Conservation (phyloP, 2,329 filamentous ascomycete species). For the Akanthomyces lecanii region DNA sequence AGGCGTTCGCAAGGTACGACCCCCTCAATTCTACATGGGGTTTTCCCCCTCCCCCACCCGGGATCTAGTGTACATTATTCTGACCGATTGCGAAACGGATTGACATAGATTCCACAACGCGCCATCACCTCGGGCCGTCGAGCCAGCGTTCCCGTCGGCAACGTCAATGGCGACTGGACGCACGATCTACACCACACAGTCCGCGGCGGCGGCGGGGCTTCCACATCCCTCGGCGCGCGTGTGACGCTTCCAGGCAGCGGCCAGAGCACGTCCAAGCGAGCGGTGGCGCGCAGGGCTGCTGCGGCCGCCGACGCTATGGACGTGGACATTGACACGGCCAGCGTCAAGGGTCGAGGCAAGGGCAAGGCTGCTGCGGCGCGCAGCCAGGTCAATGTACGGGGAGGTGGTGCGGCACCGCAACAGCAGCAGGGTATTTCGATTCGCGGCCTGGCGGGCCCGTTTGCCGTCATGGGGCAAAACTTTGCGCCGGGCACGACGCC, state of each 20-base stretch:
- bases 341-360: slow-evolving; percentile 23
- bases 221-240: slow-evolving; percentile 44
- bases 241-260: slow-evolving; percentile 42
- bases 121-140: slow-evolving; percentile 25
- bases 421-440: slow-evolving; percentile 57
- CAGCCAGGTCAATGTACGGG: slow-evolving; percentile 18
- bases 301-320: slow-evolving; percentile 41
- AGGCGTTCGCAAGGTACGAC: slow-evolving; percentile 64
- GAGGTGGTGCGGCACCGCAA: slow-evolving; percentile 21
- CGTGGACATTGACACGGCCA: slow-evolving; percentile 30
- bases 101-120: slow-evolving; percentile 22
- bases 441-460: slow-evolving; percentile 68
- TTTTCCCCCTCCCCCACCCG: too few relatives aligned
- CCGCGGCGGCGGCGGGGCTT: slow-evolving; percentile 26
- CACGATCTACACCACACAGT: slow-evolving; percentile 60
- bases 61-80: background rate
- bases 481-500: slow-evolving; percentile 78
- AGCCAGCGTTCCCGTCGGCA: slow-evolving; percentile 40
- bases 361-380: slow-evolving; percentile 22
- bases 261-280: slow-evolving; percentile 22
- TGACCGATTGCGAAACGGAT: background rate
- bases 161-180: slow-evolving; percentile 66
- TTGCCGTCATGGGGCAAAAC: slow-evolving; percentile 71
- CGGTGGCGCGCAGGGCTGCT: slow-evolving; percentile 30
- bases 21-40: background rate